A percentile compares a stretch with the other conserved stretches of the same genome.
These are phyloP conservation scores for Lipomyces anomalus DNA, from an alignment of 805 yeast species.

Conservation along the genomic window DNA sequence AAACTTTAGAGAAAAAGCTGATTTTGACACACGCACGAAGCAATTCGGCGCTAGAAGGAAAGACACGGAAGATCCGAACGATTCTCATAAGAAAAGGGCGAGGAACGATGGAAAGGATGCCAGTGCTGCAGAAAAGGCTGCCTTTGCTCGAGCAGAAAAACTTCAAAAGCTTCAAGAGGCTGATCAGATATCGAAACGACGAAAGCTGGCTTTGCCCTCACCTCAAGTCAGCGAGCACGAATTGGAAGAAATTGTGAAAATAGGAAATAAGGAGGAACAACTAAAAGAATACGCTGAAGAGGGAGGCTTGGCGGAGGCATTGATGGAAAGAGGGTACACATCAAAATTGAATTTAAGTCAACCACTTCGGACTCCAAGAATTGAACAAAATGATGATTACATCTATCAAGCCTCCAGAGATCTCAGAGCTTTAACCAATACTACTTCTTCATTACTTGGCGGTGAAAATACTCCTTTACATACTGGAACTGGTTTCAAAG, in stretches of 20 bases:
- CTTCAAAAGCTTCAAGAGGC: slow-evolving; percentile 28
- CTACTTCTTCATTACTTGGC: slow-evolving; percentile 37
- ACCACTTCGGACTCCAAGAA: slow-evolving; percentile 17
- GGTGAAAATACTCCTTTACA: slow-evolving; percentile 26
- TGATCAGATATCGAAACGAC: slow-evolving; percentile 36
- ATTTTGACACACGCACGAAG: slow-evolving; percentile 37
- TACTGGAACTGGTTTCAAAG: slow-evolving; percentile 8
- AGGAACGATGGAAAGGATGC: slow-evolving; percentile 16
- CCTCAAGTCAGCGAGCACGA: slow-evolving; percentile 34
- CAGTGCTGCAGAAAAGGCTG: slow-evolving; percentile 27
- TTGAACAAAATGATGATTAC: slow-evolving; percentile 31
- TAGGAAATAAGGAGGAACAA: slow-evolving; percentile 25
- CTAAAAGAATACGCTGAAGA: slow-evolving; percentile 23
- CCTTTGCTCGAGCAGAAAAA: slow-evolving; percentile 28
- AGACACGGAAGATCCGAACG: slow-evolving; percentile 24
- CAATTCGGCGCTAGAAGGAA: slow-evolving; percentile 20
- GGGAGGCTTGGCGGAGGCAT: slow-evolving; percentile 13
- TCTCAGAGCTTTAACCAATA: slow-evolving; percentile 32
- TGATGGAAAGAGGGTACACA: slow-evolving; percentile 15
- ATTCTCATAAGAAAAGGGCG: slow-evolving; percentile 17
- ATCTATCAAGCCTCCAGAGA: slow-evolving; percentile 36
- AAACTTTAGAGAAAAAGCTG: slow-evolving; percentile 37
- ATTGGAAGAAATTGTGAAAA: slow-evolving; percentile 30
- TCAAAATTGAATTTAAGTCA: slow-evolving; percentile 1
- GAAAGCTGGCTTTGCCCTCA: slow-evolving; percentile 36